Evolutionary conservation across 495 filamentous ascomycete genomes (phyloP).

Genomic region (Penicillium herquei): DNA sequence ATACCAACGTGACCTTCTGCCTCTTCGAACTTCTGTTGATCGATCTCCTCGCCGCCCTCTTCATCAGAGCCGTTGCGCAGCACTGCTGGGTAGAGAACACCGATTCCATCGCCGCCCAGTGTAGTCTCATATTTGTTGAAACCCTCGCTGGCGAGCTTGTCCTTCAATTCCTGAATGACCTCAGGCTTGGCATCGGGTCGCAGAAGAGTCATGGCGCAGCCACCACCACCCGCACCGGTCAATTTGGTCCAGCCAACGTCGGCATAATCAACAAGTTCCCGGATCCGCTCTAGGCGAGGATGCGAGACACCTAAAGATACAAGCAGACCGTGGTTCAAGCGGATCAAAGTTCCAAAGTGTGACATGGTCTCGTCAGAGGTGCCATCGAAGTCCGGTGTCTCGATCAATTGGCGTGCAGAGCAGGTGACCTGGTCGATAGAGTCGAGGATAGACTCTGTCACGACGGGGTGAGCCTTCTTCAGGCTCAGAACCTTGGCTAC

Average conservation of each 20-base stretch:
- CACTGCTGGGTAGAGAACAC: constrained; percentile 88
- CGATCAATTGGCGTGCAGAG: constrained; percentile 70
- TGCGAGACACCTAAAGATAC: constrained; percentile 90
- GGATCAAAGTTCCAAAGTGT: constrained; percentile 79
- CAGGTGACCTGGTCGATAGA: constrained; percentile 79
- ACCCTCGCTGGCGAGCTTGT: constrained; percentile 67
- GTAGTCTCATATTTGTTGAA: constrained; percentile 85
- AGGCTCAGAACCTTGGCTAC: constrained; percentile 81
- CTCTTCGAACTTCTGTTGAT: constrained; percentile 84
- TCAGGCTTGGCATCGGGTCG: constrained; percentile 57
- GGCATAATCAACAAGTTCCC: constrained; percentile 84
- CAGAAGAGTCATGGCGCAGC: constrained; percentile 89
- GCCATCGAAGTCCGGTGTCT: constrained; percentile 59
- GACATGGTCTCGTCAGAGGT: constrained; percentile 57
- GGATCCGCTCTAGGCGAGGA: constrained; percentile 85
- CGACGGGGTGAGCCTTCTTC: constrained; percentile 62
- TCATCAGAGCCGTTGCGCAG: constrained; percentile 65
- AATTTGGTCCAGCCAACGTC: constrained; percentile 97
- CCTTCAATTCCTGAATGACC: constrained; percentile 58
- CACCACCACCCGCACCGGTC: constrained; percentile 92
- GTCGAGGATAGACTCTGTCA: constrained; percentile 76
- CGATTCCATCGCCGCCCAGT: constrained; percentile 86
- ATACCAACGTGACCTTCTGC: constrained; percentile 79
- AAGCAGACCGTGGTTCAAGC: constrained; percentile 89
- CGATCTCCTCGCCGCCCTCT: constrained; percentile 84